Evolutionary conservation across 106 monocot species (phyloP).

Genomic region (Allium cepa): DNA sequence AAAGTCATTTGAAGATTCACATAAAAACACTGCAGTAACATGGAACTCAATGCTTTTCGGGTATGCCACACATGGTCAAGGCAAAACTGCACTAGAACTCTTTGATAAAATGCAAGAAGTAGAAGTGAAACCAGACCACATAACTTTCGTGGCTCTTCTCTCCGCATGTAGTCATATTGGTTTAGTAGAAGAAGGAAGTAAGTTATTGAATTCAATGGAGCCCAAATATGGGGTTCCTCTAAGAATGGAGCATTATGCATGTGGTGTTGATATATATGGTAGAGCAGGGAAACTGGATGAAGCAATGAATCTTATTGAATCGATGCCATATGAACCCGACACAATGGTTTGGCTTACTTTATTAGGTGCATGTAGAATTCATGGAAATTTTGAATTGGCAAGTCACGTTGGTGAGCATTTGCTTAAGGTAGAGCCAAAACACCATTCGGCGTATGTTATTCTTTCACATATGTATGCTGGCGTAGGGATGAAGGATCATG

Average conservation of each 20-base stretch:
- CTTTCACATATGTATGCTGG: slow-evolving; percentile 54
- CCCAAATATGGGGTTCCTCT: slow-evolving; percentile 33
- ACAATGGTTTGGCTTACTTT: slow-evolving; percentile 70
- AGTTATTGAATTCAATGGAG: slow-evolving; percentile 40
- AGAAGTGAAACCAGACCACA: slow-evolving; percentile 46
- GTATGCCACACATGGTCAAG: slow-evolving; percentile 67
- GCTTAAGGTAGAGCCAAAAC: slow-evolving; percentile 25
- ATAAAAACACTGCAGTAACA: slow-evolving; percentile 41
- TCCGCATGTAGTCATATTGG: slow-evolving; percentile 80
- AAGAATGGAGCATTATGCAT: slow-evolving; percentile 88
- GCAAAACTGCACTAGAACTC: slow-evolving; percentile 31
- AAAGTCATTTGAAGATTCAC: slow-evolving; percentile 42
- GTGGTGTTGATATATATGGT: slow-evolving; percentile 78
- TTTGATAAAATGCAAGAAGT: slow-evolving; percentile 50
- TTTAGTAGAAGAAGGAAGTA: slow-evolving; percentile 45
- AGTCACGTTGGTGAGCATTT: slow-evolving; percentile 28
- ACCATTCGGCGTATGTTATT: slow-evolving; percentile 63
- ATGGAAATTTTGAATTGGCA: slow-evolving; percentile 60
- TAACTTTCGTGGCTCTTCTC: slow-evolving; percentile 74
- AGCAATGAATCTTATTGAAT: slow-evolving; percentile 37
- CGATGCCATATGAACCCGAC: slow-evolving; percentile 76
- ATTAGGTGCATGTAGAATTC: slow-evolving; percentile 63
- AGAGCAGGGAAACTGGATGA: slow-evolving; percentile 53
- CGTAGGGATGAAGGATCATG: slow-evolving; percentile 45
- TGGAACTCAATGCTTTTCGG: slow-evolving; percentile 83